A percentile compares a stretch with the other conserved stretches of the same genome.
These are phyloP conservation scores for Venustampulla echinocandica DNA, from an alignment of 495 filamentous ascomycete species.

Conservation along the genomic window DNA sequence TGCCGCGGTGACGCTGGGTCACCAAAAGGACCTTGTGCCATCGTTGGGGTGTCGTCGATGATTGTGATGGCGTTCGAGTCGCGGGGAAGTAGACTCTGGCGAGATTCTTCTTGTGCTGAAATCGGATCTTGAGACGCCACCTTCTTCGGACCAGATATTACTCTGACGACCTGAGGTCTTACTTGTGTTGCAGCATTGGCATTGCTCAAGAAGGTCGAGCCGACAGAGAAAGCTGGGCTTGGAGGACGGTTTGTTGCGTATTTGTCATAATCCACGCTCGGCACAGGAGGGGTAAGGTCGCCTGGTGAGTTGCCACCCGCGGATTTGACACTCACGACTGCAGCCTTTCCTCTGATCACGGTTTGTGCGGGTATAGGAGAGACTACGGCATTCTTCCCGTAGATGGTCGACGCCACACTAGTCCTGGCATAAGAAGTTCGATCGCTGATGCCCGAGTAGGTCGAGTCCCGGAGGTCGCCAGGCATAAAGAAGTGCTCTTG, in stretches of 20 bases:
- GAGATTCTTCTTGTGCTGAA: conserved; percentile 31
- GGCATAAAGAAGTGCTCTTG: conserved; percentile 94
- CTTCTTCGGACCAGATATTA: conserved; percentile 41
- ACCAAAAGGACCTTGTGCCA: conserved; percentile 49
- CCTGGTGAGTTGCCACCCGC: conserved; percentile 38
- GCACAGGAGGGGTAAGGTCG: conserved; percentile 44
- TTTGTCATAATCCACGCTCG: conserved; percentile 43
- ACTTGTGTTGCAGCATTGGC: conserved; percentile 45
- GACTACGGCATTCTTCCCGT: conserved; percentile 78
- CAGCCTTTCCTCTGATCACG: conserved; percentile 74
- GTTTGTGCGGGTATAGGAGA: conserved; percentile 75
- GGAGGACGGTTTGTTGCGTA: conserved; percentile 32
- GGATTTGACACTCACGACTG: conserved; percentile 81
- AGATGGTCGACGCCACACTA: conserved; percentile 86
- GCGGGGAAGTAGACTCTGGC: conserved; percentile 13
- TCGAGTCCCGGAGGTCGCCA: conserved; percentile 83
- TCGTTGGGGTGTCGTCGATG: conserved; percentile 41
- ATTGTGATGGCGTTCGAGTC: conserved; percentile 34
- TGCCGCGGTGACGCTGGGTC: conserved; percentile 35
- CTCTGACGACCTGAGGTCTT: conserved; percentile 43
- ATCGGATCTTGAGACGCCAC: conserved; percentile 16
- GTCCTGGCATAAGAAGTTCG: conserved; percentile 61
- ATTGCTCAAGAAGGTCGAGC: conserved; percentile 56
- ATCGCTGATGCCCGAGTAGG: conserved; percentile 61
- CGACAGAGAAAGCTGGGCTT: conserved; percentile 51